Percentiles rank a stretch among this genome's conserved stretches.
Conservation (phyloP, 2,329 filamentous ascomycete species). For the Xylaria multiplex region DNA sequence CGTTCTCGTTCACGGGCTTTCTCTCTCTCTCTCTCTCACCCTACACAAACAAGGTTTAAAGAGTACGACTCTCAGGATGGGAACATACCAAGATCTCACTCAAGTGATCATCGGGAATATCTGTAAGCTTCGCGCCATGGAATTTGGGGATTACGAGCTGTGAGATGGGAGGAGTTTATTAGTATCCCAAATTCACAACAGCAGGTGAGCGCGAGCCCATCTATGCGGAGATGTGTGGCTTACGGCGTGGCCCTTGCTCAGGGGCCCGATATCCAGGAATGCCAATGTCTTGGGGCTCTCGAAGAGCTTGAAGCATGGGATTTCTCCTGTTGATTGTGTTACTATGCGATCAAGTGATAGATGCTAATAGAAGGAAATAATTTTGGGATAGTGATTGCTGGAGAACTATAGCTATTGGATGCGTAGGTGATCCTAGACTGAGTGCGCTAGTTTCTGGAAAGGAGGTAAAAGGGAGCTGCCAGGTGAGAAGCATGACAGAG, state of each 20-base stretch:
- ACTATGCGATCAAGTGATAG: neutral
- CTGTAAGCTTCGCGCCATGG: slow-evolving; percentile 89
- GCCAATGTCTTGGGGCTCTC: slow-evolving; percentile 93
- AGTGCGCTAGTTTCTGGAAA: too few species aligned
- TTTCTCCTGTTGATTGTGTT: slow-evolving; percentile 73
- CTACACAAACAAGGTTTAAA: neutral
- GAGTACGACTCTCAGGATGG: neutral
- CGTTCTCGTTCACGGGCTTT: neutral
- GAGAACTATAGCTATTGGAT: too few species aligned
- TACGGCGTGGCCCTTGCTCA: slow-evolving; percentile 90
- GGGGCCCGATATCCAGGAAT: slow-evolving; percentile 94
- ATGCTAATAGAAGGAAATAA: neutral
- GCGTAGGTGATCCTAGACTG: too few species aligned
- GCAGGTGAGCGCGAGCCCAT: too few species aligned
- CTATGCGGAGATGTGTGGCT: slow-evolving; percentile 48
- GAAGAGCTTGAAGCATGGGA: slow-evolving; percentile 95
- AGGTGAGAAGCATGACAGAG: neutral
- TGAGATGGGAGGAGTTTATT: neutral
- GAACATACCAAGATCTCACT: slow-evolving; percentile 76
- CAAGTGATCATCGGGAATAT: slow-evolving; percentile 91
- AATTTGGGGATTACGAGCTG: slow-evolving; percentile 96
- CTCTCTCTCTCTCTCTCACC: neutral
- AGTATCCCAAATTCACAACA: neutral
- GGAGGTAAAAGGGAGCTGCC: neutral
- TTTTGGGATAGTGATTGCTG: too few species aligned